Evolutionary conservation across 176 grass and related monocot species (phyloP).

Genomic region (Zoysia pacifica): DNA sequence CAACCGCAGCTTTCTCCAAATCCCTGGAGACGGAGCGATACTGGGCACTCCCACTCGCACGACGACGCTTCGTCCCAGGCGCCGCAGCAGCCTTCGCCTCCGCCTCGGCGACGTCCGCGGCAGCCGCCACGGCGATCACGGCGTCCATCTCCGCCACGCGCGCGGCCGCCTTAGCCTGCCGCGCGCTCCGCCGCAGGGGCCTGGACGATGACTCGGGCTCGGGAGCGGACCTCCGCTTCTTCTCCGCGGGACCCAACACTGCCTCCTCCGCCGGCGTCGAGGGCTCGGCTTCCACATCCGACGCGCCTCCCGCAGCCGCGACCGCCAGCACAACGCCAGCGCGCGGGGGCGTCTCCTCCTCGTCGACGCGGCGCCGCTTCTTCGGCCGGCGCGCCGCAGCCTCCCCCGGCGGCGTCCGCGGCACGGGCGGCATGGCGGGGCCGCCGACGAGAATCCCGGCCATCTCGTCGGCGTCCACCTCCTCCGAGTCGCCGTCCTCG

Average conservation of each 20-base stretch:
- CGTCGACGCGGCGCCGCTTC: slow-evolving; percentile 51
- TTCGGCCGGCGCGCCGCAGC: slow-evolving; percentile 41
- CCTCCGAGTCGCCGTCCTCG: slow-evolving; percentile 87
- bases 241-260: too few relatives aligned
- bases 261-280: slow-evolving; percentile 18
- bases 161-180: slow-evolving; percentile 57
- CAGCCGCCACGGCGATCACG: slow-evolving; percentile 14
- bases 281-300: slow-evolving; percentile 1
- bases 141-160: slow-evolving; percentile 47
- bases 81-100: background rate
- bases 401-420: background rate
- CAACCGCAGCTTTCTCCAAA: slow-evolving; percentile 37
- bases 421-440: slow-evolving; percentile 26
- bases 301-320: too few relatives aligned
- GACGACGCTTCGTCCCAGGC: slow-evolving; percentile 28
- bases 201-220: slow-evolving; percentile 12
- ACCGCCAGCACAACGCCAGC: background rate
- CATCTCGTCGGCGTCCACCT: slow-evolving; percentile 78
- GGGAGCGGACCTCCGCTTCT: slow-evolving; percentile 26
- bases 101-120: slow-evolving; percentile 38
- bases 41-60: slow-evolving; percentile 4
- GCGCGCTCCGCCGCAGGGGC: slow-evolving; percentile 68
- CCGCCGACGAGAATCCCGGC: slow-evolving; percentile 70
- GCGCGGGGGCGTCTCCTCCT: background rate
- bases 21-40: slow-evolving; percentile 45